Evolutionary conservation across 805 yeast genomes (phyloP), one percentile per base, ranked within the genome.

Genomic region (Brettanomyces bruxellensis): DNA sequence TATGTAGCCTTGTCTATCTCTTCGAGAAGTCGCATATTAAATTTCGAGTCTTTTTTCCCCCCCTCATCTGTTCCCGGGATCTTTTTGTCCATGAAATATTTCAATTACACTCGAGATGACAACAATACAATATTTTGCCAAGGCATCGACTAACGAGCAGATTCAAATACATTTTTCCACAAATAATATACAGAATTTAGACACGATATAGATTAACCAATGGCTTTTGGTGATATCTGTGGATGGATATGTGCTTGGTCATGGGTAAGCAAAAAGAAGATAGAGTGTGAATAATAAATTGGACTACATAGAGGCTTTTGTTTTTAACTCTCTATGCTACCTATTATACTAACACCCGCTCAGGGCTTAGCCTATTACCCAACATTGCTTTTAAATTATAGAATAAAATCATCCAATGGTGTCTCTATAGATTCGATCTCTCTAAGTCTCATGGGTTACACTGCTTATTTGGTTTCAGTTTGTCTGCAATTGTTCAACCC

Each of bases 321-420:
- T 13, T 8, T 12, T 30, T 7, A 7, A 35, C 14, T 25, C 7
- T 4, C 12, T 36, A 23, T 25, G 28, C 7, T 22, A 18, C 13
- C 35, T 30, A 9, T 35, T 6, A 25, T 24, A 41, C 45, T 39
- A 24, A 38, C 45, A 25, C 22, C 32, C 34, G 36, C 34, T 7
- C 34, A 69, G 76, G 66, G 79, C 13, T 46, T 73, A 1, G 72
- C 81, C 2, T 72, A 71, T 58, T 76, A 76, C 49, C 78, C 81
- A 4, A 72, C 77, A 2, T 45, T 76, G 5, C 37, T 66, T 6
- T 59, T 72, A 7, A 74, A 74, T 49, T 66, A 64, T 52, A 58
- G 51, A 25, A 57, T 67, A 13, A 60, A 57, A 45, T 66, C 75
- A 0, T 62, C 80, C 0, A 75, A 73, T 44, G 79, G 79, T 0